A percentile compares a stretch with the other conserved stretches of the same genome.
Evolutionary conservation across 805 yeast species (phyloP).

Genomic region (Metschnikowia henanensis): DNA sequence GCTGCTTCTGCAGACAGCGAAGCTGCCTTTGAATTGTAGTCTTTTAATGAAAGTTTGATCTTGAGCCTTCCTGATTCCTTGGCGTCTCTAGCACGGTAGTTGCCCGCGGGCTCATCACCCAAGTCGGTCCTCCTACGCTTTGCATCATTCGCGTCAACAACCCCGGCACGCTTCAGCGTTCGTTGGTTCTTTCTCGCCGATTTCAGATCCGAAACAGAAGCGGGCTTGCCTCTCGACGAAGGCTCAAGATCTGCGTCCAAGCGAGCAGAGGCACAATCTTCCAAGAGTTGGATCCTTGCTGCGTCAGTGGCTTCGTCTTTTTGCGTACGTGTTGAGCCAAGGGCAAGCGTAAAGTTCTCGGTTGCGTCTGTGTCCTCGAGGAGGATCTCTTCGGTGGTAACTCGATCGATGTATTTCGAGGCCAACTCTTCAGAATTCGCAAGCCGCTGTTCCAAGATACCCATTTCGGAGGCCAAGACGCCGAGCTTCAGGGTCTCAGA

Average conservation of each 20-base stretch:
- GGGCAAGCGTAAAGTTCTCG: constrained; percentile 1
- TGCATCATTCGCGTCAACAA: constrained; percentile 8
- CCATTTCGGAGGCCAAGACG: constrained; percentile 20
- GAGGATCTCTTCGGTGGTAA: constrained; percentile 36
- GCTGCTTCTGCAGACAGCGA: constrained; percentile 7
- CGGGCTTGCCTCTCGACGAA: constrained; percentile 1
- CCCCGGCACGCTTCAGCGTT: constrained; percentile 8
- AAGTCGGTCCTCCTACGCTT: constrained; percentile 13
- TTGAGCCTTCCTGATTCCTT: constrained; percentile 19
- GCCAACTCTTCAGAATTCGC: constrained; percentile 25
- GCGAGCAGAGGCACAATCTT: constrained; percentile 4
- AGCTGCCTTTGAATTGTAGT: constrained; percentile 10
- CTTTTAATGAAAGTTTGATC: constrained; percentile 17
- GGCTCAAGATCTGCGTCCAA: constrained; percentile 8
- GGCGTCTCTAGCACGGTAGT: constrained; percentile 16
- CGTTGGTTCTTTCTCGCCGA: constrained; percentile 6
- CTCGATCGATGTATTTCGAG: constrained; percentile 35
- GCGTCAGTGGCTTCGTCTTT: constrained; percentile 1
- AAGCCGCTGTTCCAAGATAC: constrained; percentile 12
- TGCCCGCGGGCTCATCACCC: constrained; percentile 4
- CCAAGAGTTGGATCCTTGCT: constrained; percentile 8
- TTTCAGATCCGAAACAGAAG: neutral
- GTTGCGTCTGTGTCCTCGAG: constrained; percentile 9
- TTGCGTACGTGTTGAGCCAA: constrained; percentile 9
- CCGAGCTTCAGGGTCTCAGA: constrained; percentile 17